Conservation (phyloP, 2,329 filamentous ascomycete species). For the Zasmidium citrigriseum region DNA sequence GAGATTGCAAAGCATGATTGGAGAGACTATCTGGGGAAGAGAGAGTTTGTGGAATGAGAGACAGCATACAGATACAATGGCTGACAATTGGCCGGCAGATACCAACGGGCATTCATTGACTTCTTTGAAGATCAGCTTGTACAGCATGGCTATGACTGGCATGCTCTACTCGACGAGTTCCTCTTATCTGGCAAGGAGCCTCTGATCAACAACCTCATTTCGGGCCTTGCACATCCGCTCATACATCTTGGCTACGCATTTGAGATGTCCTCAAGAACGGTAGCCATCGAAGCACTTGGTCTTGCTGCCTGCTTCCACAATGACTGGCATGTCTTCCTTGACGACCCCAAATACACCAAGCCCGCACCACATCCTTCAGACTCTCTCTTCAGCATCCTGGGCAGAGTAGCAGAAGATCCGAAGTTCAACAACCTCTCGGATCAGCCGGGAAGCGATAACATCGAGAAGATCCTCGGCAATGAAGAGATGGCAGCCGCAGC, state of each 20-base stretch:
- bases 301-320: conserved; percentile 64
- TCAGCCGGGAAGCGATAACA: conserved; percentile 60
- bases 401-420: conserved; percentile 67
- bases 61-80: not conserved
- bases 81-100: conserved; percentile 47
- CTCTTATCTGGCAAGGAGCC: conserved; percentile 74
- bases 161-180: conserved; percentile 71
- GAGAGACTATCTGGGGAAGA: conserved; percentile 78
- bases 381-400: conserved; percentile 70
- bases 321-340: conserved; percentile 62
- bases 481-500: conserved; percentile 71
- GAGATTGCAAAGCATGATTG: conserved; percentile 85
- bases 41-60: conserved; percentile 51
- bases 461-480: conserved; percentile 67
- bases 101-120: conserved; percentile 88
- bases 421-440: conserved; percentile 69
- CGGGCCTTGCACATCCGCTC: conserved; percentile 83
- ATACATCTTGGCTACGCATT: conserved; percentile 94
- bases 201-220: conserved; percentile 76
- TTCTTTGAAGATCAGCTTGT: conserved; percentile 94
- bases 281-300: conserved; percentile 85
- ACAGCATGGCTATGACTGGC: conserved; percentile 79
- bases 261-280: conserved; percentile 79
- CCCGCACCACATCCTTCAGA: conserved; percentile 60
- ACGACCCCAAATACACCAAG: conserved; percentile 70